Conservation (phyloP, 2,329 filamentous ascomycete genomes). For the Pestalotiopsis sp. region DNA sequence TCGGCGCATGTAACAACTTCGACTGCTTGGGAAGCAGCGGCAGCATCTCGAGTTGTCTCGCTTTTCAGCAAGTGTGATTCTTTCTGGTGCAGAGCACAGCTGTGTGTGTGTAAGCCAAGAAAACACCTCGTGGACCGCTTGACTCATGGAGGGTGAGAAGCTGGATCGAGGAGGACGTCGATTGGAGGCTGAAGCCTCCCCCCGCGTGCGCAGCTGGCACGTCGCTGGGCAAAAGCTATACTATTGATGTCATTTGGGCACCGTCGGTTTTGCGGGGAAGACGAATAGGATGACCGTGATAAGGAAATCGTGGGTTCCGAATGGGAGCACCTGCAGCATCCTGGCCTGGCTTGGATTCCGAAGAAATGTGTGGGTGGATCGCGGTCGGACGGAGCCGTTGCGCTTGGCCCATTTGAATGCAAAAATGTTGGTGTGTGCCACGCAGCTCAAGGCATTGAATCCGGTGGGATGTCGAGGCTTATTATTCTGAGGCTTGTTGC, state of each 20-base stretch:
- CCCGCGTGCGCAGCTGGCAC: not conserved
- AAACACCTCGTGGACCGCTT: not conserved
- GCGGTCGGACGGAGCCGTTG: slow-evolving; percentile 3
- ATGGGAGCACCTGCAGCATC: not conserved
- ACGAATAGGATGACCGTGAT: slow-evolving; percentile 6
- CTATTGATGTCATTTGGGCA: slow-evolving; percentile 12
- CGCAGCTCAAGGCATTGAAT: no score
- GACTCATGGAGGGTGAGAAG: not conserved
- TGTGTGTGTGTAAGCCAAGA: not conserved
- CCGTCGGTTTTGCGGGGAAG: slow-evolving; percentile 3
- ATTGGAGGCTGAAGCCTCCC: not conserved
- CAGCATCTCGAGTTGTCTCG: not conserved
- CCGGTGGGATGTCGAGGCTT: not conserved
- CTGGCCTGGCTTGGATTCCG: not conserved
- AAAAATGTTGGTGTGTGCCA: no score
- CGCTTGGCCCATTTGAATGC: not conserved
- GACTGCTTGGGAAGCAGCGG: no score
- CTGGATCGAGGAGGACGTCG: not conserved
- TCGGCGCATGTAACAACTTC: no score
- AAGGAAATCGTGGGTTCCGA: not conserved
- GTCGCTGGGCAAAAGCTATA: not conserved
- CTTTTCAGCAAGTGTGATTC: not conserved
- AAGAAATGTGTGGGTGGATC: not conserved
- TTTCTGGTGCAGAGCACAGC: no score
- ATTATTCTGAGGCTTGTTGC: not conserved